These are phyloP conservation scores for Solioccasus polychromus DNA, from an alignment of 768 basidiomycete genomes.

Conservation along the genomic window DNA sequence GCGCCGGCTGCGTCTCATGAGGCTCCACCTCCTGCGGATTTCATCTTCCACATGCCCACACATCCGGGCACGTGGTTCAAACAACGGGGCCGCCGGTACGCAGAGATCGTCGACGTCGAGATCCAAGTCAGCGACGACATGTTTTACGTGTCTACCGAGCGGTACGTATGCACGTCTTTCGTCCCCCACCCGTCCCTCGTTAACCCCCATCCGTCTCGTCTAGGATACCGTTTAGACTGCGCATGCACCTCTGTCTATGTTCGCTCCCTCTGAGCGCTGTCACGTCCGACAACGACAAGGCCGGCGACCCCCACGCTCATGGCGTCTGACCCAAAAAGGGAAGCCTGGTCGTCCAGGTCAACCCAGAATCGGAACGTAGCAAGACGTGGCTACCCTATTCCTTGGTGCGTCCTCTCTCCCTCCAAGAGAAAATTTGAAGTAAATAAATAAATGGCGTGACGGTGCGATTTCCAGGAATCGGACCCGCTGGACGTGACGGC, in stretches of 20 bases:
- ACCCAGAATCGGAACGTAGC: slow-evolving; percentile 32
- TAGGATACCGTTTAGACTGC: slow-evolving; percentile 13
- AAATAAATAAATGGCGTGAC: no score
- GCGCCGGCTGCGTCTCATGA: no score
- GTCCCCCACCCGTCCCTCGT: neutral
- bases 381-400: slow-evolving; percentile 43
- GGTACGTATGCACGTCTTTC: slow-evolving; percentile 19
- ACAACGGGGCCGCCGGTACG: slow-evolving; percentile 14
- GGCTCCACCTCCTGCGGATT: no score
- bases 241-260: slow-evolving; percentile 20
- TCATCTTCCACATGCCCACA: no score
- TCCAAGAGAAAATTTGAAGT: no score
- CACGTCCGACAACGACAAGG: neutral
- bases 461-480: slow-evolving; percentile 31
- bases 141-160: slow-evolving; percentile 16
- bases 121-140: slow-evolving; percentile 20
- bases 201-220: neutral
- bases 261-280: slow-evolving; percentile 11
- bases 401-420: slow-evolving; percentile 39
- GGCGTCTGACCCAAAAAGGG: slow-evolving; percentile 47
- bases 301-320: slow-evolving; percentile 5
- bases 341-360: slow-evolving; percentile 44
- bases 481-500: slow-evolving; percentile 40
- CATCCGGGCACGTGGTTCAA: slow-evolving; percentile 28
- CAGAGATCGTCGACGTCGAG: slow-evolving; percentile 24